Base-by-base conservation (phyloP, 257 asterid genomes). In the Solanum corneliomulleri region DNA sequence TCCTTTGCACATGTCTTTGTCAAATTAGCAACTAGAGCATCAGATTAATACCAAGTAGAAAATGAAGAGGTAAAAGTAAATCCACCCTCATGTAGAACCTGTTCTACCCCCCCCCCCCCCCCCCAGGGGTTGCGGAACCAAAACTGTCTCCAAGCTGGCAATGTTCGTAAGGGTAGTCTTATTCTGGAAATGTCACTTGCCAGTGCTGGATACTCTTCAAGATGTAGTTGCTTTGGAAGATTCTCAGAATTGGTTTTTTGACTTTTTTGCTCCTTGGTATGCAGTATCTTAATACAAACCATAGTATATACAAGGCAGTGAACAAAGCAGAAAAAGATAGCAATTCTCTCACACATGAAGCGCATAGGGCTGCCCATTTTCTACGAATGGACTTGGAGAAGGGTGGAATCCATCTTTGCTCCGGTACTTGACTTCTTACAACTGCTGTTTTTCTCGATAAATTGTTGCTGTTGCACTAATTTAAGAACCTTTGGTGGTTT, bases 331-430 rank as follows among this genome's bases (percentile, higher is more conserved):
- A 95, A 93, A 87, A 92, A 88, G 93, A 94, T 88, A 90, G 68
- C 84, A 95, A 90, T 89, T 88, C 93, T 91, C 98, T 97, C 87
- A 88, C 96, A 47, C 95, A 93, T 76, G 99, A 97, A 92, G 98
- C 92, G 86, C 92, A 27, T 56, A 93, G 97, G 90, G 95, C 96
- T 88, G 99, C 96, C 85, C 93, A 74, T 76, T 89, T 90, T 92
- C 89, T 93, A 84, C 97, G 97, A 18, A 89, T 85, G 88, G 99
- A 95, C 91, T 90, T 95, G 90, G 99, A 97, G 93, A 95, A 94
- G 94, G 99, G 99, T 88, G 99, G 99, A 89, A 94, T 95, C 92
- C 99, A 97, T 91, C 98, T 97, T 56, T 87, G 89, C 88, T 88
- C 94, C 86, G 98, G 99, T 97, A 92, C 66, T 75, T 86, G 83